Conservation (phyloP, 2,329 filamentous ascomycete genomes). For the Penicillium freii region DNA sequence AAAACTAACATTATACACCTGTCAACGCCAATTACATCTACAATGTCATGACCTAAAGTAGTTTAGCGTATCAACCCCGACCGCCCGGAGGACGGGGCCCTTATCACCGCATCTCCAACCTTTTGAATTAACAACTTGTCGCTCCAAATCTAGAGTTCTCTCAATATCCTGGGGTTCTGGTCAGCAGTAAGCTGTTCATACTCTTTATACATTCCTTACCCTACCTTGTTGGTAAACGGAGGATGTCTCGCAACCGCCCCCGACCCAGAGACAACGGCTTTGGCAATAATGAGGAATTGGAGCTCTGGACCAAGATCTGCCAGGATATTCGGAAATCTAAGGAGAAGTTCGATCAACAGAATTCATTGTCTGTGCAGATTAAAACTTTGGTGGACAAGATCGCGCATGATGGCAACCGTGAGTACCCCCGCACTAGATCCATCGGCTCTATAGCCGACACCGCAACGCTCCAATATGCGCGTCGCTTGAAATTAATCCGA, state of each 20-base stretch:
- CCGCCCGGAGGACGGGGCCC: slow-evolving; percentile 4
- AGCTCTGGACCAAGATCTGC: slow-evolving; percentile 47
- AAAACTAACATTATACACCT: background rate
- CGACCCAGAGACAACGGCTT: slow-evolving; percentile 44
- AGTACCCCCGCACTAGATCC: slow-evolving; percentile 26
- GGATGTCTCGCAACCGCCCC: slow-evolving; percentile 46
- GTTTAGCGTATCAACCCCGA: slow-evolving; percentile 8
- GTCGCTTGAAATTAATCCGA: background rate
- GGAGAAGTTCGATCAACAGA: slow-evolving; percentile 46
- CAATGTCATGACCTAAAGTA: slow-evolving; percentile 1
- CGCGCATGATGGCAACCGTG: slow-evolving; percentile 42
- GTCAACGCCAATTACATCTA: background rate
- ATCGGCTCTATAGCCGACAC: background rate
- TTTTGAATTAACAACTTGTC: background rate
- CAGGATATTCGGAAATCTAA: slow-evolving; percentile 45
- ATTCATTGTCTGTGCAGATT: slow-evolving; percentile 41
- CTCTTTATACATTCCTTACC: background rate
- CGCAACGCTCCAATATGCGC: background rate
- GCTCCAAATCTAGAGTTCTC: background rate
- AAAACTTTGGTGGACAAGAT: slow-evolving; percentile 46
- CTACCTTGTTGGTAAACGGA: background rate
- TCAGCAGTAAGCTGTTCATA: background rate
- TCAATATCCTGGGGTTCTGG: background rate
- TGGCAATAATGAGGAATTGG: slow-evolving; percentile 46
- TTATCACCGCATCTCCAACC: slow-evolving; percentile 11